Conservation (phyloP, 331 rosid genomes). For the Malus hybrid region DNA sequence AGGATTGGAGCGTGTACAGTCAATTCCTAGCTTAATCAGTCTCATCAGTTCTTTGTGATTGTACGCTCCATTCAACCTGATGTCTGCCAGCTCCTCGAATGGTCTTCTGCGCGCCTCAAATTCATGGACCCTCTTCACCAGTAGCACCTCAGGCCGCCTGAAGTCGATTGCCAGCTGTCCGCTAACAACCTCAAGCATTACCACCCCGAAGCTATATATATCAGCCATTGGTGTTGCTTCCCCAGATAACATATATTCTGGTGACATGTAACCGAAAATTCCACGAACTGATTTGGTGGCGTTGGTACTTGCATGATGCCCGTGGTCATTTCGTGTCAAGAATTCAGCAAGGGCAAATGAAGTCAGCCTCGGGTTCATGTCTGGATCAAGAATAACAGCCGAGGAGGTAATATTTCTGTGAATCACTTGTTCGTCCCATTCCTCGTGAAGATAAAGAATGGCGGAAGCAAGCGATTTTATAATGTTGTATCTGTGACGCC, state of each 20-base stretch:
- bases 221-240: slow-evolving; percentile 66
- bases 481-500: slow-evolving; percentile 65
- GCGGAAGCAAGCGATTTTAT: slow-evolving; percentile 77
- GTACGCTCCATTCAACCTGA: slow-evolving; percentile 50
- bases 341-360: slow-evolving; percentile 82
- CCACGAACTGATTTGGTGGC: slow-evolving; percentile 48
- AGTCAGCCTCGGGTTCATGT: slow-evolving; percentile 67
- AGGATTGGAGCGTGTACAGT: slow-evolving; percentile 56
- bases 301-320: slow-evolving; percentile 35
- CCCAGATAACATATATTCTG: slow-evolving; percentile 63
- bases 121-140: slow-evolving; percentile 59
- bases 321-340: slow-evolving; percentile 70
- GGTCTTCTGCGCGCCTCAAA: slow-evolving; percentile 43
- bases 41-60: slow-evolving; percentile 53
- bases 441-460: slow-evolving; percentile 77
- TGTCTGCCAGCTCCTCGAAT: slow-evolving; percentile 56
- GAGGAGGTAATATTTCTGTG: slow-evolving; percentile 83
- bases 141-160: slow-evolving; percentile 73
- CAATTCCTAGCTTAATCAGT: slow-evolving; percentile 53
- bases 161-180: slow-evolving; percentile 81
- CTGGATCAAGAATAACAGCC: slow-evolving; percentile 69
- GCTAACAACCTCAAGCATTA: slow-evolving; percentile 63
- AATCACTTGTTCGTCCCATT: slow-evolving; percentile 90
- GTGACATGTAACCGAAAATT: slow-evolving; percentile 83
- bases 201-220: slow-evolving; percentile 76